Evolutionary conservation across 179 eudicot species (phyloP), one percentile per base, ranked within the genome.

Genomic region (Actinidia polygama): DNA sequence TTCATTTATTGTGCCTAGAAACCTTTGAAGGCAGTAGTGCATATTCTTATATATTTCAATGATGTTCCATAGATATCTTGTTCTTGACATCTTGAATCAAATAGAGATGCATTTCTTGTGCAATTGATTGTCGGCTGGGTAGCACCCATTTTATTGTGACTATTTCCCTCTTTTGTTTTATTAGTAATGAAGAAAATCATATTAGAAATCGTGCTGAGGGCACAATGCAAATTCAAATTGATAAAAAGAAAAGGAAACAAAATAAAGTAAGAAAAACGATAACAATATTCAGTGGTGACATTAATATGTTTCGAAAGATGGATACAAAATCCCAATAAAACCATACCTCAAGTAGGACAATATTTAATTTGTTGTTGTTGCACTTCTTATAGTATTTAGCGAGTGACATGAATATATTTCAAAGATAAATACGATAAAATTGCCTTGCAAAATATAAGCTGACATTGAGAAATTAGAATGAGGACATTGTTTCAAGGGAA

Each of bases 381-480:
- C 54, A 46, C 75, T 12, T 46, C 50, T 71, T 71, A n/a, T 71
- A 19, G 53, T 10, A 7, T 6, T 49, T 44, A 46, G 75, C 46
- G 54, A 53, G 75, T 71, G 75, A 19, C 74, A 70, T 70, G 53
- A 70, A 44, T 70, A 44, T 47, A 51, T 70, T 5, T 16, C 23
- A 21, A 70, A 44, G 11, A 19, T 16, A 21, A 71, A 44, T 18
- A 9, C 19, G 23, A 8, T 71, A 71, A 4, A 0, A 8, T 14
- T 16, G 1, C 14, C 75, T 19, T 21, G 55, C 75, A 0, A 46
- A 71, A 16, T 12, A 3, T 46, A 36, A n/a, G 54, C 51, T 69
- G 50, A 69, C 51, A 69, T 0, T 16, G 51, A 69, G 73, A 18
- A 69, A 66, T 26, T 66, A 66, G 70, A 66, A 18, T 66, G 70